Conservation (phyloP, 1,139 yeast genomes). For the Candida frijolesensis region DNA sequence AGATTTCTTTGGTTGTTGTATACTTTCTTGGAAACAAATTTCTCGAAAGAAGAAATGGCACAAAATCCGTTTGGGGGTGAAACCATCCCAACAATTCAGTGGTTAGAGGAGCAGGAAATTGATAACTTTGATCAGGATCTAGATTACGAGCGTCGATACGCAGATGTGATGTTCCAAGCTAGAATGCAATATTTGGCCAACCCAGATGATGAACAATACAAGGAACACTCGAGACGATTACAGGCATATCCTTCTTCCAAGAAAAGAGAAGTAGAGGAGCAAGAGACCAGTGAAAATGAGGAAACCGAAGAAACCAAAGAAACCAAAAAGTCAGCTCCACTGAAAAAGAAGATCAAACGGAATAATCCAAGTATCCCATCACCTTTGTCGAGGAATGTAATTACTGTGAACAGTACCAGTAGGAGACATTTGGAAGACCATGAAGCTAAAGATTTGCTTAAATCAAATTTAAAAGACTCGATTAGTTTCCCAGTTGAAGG, state of each 20-base stretch:
- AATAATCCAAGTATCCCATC: conserved; percentile 13
- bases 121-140: conserved; percentile 67
- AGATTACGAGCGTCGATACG: conserved; percentile 68
- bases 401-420: conserved; percentile 4
- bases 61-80: conserved; percentile 66
- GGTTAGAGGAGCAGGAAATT: conserved; percentile 40
- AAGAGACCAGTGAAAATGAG: conserved; percentile 12
- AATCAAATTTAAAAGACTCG: conserved; percentile 10
- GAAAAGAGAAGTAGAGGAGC: conserved; percentile 20
- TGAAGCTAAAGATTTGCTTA: background rate
- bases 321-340: conserved; percentile 10
- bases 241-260: conserved; percentile 29
- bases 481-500: conserved; percentile 27
- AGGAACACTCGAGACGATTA: conserved; percentile 35
- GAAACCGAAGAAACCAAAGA: conserved; percentile 8
- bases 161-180: conserved; percentile 65
- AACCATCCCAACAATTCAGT: conserved; percentile 51
- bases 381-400: conserved; percentile 15
- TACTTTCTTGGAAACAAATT: conserved; percentile 74
- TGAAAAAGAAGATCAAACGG: conserved; percentile 14
- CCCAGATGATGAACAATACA: conserved; percentile 35
- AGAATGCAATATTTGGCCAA: conserved; percentile 56
- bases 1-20: conserved; percentile 84
- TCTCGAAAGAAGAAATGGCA: conserved; percentile 53
- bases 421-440: background rate